These are phyloP conservation scores for Epichloe bromicola DNA, from an alignment of 2,329 filamentous ascomycete genomes.

Conservation along the genomic window DNA sequence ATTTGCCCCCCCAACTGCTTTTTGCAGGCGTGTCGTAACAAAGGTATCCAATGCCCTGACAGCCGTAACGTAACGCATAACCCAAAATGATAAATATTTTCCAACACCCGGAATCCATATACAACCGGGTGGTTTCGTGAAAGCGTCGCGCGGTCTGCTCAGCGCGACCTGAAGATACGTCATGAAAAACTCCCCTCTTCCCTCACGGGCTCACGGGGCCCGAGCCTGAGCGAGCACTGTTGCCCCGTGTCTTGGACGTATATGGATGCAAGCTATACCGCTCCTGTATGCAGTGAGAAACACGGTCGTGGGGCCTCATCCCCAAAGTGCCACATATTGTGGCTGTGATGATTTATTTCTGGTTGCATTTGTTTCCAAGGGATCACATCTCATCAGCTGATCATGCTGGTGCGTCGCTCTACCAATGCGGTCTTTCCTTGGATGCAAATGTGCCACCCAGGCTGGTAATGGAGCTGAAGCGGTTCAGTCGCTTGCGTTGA, in stretches of 20 bases:
- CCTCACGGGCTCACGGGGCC: not conserved
- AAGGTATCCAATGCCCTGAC: constrained; percentile 1
- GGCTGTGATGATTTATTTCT: not conserved
- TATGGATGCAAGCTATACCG: not conserved
- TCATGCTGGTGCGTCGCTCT: constrained; percentile 30
- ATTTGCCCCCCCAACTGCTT: not conserved
- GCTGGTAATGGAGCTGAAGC: constrained; percentile 43
- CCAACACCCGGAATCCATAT: not conserved
- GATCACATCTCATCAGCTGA: constrained; percentile 15
- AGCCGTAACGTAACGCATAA: not conserved
- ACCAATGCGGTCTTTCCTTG: constrained; percentile 21
- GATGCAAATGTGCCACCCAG: constrained; percentile 28
- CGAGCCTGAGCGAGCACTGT: not conserved
- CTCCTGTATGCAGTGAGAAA: not conserved
- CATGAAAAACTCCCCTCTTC: not conserved
- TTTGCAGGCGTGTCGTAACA: not conserved
- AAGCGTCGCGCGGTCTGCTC: not conserved
- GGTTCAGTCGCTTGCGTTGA: constrained; percentile 37
- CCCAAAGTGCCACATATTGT: not conserved
- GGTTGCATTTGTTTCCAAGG: not conserved
- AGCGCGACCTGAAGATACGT: not conserved
- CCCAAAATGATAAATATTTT: not conserved
- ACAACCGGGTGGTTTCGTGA: not conserved
- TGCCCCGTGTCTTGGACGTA: not conserved
- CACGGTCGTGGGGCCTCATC: not conserved